Conservation (phyloP, 1,139 yeast species). For the Candida sp. region DNA sequence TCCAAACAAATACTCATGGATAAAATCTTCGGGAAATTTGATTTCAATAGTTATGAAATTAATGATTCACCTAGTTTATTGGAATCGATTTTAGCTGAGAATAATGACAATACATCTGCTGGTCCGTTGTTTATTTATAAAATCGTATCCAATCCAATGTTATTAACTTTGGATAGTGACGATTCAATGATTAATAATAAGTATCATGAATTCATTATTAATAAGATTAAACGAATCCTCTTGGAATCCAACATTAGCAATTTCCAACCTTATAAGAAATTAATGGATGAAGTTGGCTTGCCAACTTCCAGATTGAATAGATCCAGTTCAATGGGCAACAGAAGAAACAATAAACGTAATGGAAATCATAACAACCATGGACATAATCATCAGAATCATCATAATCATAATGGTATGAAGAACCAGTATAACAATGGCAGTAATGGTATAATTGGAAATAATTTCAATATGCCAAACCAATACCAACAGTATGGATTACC, state of each 20-base stretch:
- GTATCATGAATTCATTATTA: conserved; percentile 54
- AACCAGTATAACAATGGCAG: neutral
- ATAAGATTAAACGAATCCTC: conserved; percentile 60
- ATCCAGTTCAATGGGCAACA: conserved; percentile 19
- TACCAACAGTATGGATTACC: conserved; percentile 3
- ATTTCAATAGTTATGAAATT: conserved; percentile 16
- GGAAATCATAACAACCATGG: conserved; percentile 5
- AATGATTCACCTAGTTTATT: conserved; percentile 22
- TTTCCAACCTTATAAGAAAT: conserved; percentile 76
- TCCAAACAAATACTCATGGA: conserved; percentile 64
- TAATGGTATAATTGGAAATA: neutral
- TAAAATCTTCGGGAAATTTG: conserved; percentile 57
- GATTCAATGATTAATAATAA: conserved; percentile 23
- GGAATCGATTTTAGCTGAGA: conserved; percentile 52
- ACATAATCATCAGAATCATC: neutral
- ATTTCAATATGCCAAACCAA: neutral
- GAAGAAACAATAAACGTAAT: conserved; percentile 6
- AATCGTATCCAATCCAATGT: conserved; percentile 61
- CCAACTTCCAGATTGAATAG: conserved; percentile 34
- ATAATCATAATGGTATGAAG: neutral
- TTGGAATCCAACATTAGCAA: conserved; percentile 52
- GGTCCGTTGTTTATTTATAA: conserved; percentile 89
- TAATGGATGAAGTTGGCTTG: conserved; percentile 92
- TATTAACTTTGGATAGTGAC: conserved; percentile 38
- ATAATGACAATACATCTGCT: conserved; percentile 46